phyloP scores from a whole-genome alignment of 1,139 yeast species.

The Yamadazyma songkhlaensis region DNA sequence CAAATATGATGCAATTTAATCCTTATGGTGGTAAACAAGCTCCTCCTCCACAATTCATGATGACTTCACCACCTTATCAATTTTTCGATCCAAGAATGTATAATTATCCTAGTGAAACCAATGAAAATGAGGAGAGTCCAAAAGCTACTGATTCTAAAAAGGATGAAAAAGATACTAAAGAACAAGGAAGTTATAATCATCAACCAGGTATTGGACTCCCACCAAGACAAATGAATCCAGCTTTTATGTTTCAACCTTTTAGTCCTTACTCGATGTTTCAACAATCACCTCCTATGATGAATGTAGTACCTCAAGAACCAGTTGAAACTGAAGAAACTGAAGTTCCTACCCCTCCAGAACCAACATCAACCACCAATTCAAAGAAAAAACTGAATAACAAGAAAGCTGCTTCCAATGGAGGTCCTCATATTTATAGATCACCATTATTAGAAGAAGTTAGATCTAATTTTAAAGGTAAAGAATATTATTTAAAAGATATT shows the following conservation, averaged over 20 bases:
- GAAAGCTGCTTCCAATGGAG: constrained; percentile 10
- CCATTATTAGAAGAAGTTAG: constrained; percentile 88
- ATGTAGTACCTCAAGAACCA: constrained; percentile 8
- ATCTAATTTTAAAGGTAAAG: constrained; percentile 59
- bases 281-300: constrained; percentile 23
- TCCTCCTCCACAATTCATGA: constrained; percentile 38
- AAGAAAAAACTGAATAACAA: constrained; percentile 2
- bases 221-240: constrained; percentile 29
- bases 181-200: constrained; percentile 11
- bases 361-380: neutral
- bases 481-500: constrained; percentile 67
- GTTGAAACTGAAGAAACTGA: constrained; percentile 4
- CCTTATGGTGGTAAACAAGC: constrained; percentile 21
- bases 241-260: constrained; percentile 50
- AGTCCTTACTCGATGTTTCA: constrained; percentile 47
- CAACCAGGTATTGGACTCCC: constrained; percentile 43
- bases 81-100: constrained; percentile 40
- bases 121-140: constrained; percentile 3
- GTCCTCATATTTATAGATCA: constrained; percentile 60
- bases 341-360: constrained; percentile 5
- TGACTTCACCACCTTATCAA: constrained; percentile 35
- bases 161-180: neutral
- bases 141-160: constrained; percentile 9
- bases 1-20: constrained; percentile 15
- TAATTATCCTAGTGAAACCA: constrained; percentile 10